These are phyloP conservation scores for Vanilla planifolia DNA, from an alignment of 106 monocot genomes.

Conservation along the genomic window DNA sequence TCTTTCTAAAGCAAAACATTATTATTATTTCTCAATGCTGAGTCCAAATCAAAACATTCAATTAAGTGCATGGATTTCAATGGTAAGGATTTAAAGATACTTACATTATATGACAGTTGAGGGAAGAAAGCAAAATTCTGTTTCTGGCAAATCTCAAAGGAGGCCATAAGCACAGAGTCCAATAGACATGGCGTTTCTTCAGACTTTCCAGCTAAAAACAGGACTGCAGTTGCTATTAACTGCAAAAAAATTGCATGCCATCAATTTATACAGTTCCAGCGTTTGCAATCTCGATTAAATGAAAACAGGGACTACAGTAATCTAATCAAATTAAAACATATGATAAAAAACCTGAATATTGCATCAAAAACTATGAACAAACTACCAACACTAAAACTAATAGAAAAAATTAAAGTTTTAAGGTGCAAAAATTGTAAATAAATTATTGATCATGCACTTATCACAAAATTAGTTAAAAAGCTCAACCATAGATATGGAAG, in stretches of 20 bases:
- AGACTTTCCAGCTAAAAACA: slow-evolving; percentile 83
- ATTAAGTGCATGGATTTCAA: neutral
- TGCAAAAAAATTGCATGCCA: slow-evolving; percentile 24
- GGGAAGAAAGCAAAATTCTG: slow-evolving; percentile 45
- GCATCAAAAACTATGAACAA: too few relatives aligned
- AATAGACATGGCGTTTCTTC: slow-evolving; percentile 84
- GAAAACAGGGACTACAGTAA: neutral
- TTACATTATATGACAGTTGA: slow-evolving; percentile 47
- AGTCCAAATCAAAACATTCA: neutral
- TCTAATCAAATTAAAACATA: neutral
- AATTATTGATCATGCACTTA: too few relatives aligned
- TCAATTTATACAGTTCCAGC: neutral
- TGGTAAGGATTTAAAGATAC: slow-evolving; percentile 14
- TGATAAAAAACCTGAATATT: too few relatives aligned
- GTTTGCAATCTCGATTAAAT: neutral
- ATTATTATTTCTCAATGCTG: neutral
- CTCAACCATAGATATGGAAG: too few relatives aligned
- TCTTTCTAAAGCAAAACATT: neutral
- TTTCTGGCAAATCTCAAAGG: slow-evolving; percentile 64
- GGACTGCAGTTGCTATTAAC: slow-evolving; percentile 82
- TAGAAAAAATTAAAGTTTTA: too few relatives aligned
- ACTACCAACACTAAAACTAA: too few relatives aligned
- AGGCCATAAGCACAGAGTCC: slow-evolving; percentile 62
- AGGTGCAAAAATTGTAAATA: too few relatives aligned
- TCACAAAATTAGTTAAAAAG: too few relatives aligned